Evolutionary conservation across 805 yeast genomes (phyloP).

Genomic region (Martiniozyma abietophila): DNA sequence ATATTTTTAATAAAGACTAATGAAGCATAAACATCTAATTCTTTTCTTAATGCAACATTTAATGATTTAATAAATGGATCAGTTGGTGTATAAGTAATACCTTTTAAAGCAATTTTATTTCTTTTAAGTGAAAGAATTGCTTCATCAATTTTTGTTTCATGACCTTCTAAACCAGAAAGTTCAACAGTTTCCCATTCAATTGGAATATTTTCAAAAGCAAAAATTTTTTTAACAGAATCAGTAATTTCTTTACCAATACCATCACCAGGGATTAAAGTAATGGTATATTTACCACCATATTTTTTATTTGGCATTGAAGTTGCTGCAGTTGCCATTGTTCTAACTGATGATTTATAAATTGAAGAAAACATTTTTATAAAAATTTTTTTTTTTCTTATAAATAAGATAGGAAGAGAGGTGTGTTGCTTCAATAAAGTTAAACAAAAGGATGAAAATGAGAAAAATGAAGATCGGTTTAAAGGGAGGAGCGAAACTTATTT

Average conservation of each 20-base stretch:
- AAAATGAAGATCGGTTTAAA: too few species aligned
- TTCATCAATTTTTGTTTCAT: constrained; percentile 51
- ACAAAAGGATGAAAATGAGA: too few species aligned
- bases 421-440: too few species aligned
- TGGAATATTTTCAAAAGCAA: constrained; percentile 81
- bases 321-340: constrained; percentile 22
- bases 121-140: constrained; percentile 89
- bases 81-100: constrained; percentile 87
- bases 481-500: too few species aligned
- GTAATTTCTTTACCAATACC: constrained; percentile 97
- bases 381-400: background rate
- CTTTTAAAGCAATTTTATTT: constrained; percentile 95
- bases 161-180: constrained; percentile 45
- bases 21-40: constrained; percentile 91
- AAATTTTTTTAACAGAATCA: constrained; percentile 84
- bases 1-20: constrained; percentile 88
- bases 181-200: constrained; percentile 87
- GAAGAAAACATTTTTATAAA: constrained; percentile 22
- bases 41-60: constrained; percentile 95
- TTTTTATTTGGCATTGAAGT: constrained; percentile 58
- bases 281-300: constrained; percentile 91
- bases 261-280: constrained; percentile 95
- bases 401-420: too few species aligned
- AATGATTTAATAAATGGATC: constrained; percentile 72
- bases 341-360: constrained; percentile 13